Base-by-base conservation (phyloP, 495 filamentous ascomycete genomes). In the Penicillium fimorum region DNA sequence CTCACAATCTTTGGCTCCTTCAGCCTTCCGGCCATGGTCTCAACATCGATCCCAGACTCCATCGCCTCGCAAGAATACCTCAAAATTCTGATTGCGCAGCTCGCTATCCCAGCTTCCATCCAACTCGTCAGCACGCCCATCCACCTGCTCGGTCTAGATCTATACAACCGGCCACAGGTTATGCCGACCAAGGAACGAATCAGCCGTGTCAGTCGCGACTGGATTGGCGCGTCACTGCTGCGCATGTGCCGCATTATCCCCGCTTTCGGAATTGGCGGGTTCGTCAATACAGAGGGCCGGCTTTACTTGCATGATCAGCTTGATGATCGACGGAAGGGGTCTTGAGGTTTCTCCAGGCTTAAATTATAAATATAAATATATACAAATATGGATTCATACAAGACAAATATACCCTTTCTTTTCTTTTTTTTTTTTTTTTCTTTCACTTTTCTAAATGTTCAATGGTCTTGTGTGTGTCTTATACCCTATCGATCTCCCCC, bases 1-100 rank as follows among this genome's bases (percentile, higher is more conserved):
- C 68, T 95, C 49, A 96, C 92, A 25, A 89, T 96, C 71, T 95
- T 93, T 71, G 90, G 87, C 35, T 88, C 84, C 55, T 96, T 96
- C 81, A 95, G 91, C 66, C 78, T 95, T 10, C 92, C 71, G 18
- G 60, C 63, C n/a, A 73, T 70, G 62, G 60, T 70, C 46, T 74
- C 70, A 2, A 38, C 63, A 12, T 61, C 61, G 2, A 73, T 75
- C 45, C 72, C 72, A 0, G 72, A 75, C 63, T 70, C 64, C 5
- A 33, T 75, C 47, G 70, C 72, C 25, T 70, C 68, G 8, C 64
- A 64, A 45, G 70, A 68, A 59, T 69, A 68, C 53, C 51, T 62
- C 43, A 75, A 73, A 49, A 70, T 70, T 47, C 63, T 73, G 9
- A 64, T 86, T 42, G 88, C 90, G 45, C 90, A 96, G 76, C 86